Conservation (phyloP, 306 rosid species). For the Ormosia emarginata region DNA sequence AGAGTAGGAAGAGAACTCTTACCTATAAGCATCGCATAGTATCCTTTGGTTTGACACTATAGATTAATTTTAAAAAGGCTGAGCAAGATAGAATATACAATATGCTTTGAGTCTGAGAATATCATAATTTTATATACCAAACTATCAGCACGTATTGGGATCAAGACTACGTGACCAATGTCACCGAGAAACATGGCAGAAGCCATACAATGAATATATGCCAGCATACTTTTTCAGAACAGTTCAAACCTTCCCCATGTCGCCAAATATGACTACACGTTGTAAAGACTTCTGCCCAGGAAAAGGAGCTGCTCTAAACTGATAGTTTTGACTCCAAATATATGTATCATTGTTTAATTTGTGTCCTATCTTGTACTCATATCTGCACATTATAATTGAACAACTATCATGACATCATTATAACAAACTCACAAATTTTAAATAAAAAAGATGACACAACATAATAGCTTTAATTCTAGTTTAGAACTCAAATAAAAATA, state of each 20-base stretch:
- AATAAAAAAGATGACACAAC: background rate
- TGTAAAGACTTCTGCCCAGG: constrained; percentile 87
- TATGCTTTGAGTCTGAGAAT: background rate
- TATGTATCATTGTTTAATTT: constrained; percentile 53
- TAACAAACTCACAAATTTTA: background rate
- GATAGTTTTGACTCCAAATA: constrained; percentile 60
- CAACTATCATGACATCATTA: background rate
- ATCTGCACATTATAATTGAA: constrained; percentile 34
- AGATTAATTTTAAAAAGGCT: background rate
- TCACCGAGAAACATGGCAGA: background rate
- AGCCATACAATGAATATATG: background rate
- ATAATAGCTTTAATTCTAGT: background rate
- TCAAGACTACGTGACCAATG: background rate
- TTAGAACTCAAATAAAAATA: background rate
- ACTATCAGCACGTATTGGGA: background rate
- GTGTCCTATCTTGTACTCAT: constrained; percentile 78
- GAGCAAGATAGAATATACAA: background rate
- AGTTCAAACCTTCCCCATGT: constrained; percentile 89
- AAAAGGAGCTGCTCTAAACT: constrained; percentile 81
- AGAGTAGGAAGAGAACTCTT: background rate
- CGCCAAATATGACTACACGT: constrained; percentile 80
- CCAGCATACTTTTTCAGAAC: background rate
- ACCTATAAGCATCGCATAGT: background rate
- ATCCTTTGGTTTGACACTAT: background rate
- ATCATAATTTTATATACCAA: background rate